These are phyloP conservation scores for Venturia aucupariae DNA, from an alignment of 2,329 filamentous ascomycete genomes.

Conservation along the genomic window DNA sequence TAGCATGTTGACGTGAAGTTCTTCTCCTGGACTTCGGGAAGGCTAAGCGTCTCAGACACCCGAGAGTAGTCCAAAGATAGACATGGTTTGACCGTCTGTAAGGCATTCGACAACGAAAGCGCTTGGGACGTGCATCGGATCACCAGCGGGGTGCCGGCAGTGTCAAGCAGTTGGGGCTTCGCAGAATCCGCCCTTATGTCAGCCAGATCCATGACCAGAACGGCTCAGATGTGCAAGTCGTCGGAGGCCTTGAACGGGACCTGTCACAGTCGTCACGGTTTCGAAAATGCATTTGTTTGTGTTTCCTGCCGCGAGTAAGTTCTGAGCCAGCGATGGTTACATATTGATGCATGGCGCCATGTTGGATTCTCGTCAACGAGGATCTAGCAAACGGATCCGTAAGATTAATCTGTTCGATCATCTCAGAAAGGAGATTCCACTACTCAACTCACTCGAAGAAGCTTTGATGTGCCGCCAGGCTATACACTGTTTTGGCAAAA, in stretches of 20 bases:
- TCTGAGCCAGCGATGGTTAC: not conserved
- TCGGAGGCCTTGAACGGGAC: not conserved
- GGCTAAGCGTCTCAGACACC: conserved; percentile 8
- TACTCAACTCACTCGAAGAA: not conserved
- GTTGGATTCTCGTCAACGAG: not conserved
- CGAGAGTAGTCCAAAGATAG: conserved; percentile 12
- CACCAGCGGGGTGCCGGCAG: not conserved
- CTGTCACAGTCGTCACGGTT: conserved; percentile 2
- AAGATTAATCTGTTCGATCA: not conserved
- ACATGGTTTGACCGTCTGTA: not conserved
- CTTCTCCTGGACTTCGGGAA: conserved; percentile 11
- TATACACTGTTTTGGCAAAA: not conserved
- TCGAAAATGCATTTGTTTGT: not conserved
- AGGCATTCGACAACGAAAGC: conserved; percentile 1
- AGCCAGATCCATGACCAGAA: not conserved
- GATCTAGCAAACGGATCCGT: not conserved
- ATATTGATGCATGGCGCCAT: not conserved
- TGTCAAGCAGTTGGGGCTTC: not conserved
- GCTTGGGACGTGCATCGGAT: conserved; percentile 3
- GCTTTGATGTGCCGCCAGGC: not conserved
- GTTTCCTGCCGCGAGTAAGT: not conserved
- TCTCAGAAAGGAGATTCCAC: not conserved
- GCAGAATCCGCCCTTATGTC: not conserved
- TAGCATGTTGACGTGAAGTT: conserved; percentile 9
- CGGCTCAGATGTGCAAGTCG: not conserved